These are phyloP conservation scores for Colletotrichum sojae DNA, from an alignment of 2,329 filamentous ascomycete species.

Conservation along the genomic window DNA sequence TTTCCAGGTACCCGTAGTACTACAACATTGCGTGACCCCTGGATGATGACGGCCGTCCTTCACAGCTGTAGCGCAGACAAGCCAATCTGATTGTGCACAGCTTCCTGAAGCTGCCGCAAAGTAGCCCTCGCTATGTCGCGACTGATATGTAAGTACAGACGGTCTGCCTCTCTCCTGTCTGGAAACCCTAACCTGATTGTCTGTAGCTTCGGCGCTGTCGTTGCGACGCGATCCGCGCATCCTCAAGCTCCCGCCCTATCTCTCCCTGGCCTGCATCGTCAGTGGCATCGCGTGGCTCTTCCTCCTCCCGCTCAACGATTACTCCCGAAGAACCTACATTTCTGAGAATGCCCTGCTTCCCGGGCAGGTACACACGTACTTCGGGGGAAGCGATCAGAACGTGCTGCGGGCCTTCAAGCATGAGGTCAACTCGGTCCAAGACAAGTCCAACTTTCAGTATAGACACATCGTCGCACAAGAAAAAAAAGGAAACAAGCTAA, in stretches of 20 bases:
- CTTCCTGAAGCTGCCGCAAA: slow-evolving; percentile 21
- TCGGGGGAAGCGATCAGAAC: slow-evolving; percentile 95
- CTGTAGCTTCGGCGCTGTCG: slow-evolving; percentile 73
- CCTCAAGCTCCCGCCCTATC: slow-evolving; percentile 86
- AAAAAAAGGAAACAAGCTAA: slow-evolving; percentile 9
- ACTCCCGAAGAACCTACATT: slow-evolving; percentile 94
- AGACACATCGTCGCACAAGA: slow-evolving; percentile 37
- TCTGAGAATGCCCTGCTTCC: slow-evolving; percentile 97
- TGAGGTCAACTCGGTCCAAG: slow-evolving; percentile 78
- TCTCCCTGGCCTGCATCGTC: slow-evolving; percentile 87
- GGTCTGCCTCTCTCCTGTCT: neutral
- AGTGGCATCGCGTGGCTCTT: slow-evolving; percentile 92
- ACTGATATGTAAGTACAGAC: slow-evolving; percentile 62
- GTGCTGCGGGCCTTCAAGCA: slow-evolving; percentile 91
- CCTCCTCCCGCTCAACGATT: slow-evolving; percentile 88
- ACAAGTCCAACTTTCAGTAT: slow-evolving; percentile 68
- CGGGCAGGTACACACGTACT: slow-evolving; percentile 98
- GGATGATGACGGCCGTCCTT: slow-evolving; percentile 28
- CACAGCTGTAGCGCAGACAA: slow-evolving; percentile 2
- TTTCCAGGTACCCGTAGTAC: too few species aligned
- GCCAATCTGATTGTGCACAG: slow-evolving; percentile 34
- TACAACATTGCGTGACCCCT: neutral
- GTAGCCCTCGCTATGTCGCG: slow-evolving; percentile 61
- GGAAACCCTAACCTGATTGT: slow-evolving; percentile 29
- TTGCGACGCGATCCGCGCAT: slow-evolving; percentile 86